Evolutionary conservation across 192 early-diverging fungal genomes (phyloP).

Genomic region (Dissophora ornata): DNA sequence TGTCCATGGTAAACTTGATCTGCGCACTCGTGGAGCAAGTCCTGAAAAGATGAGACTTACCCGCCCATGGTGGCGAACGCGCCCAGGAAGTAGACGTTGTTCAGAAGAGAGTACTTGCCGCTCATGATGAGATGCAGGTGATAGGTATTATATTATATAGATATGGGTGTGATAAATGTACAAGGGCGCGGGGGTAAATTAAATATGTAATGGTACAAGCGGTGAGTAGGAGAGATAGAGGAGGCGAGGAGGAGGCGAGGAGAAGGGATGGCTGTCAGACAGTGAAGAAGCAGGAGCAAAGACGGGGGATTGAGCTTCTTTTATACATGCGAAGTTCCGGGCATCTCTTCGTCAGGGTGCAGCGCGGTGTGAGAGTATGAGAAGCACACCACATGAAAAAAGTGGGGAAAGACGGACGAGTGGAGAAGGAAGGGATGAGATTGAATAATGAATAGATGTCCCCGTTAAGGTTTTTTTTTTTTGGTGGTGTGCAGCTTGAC

Average conservation of each 20-base stretch:
- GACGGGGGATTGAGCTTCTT: not conserved
- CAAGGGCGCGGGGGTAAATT: not conserved
- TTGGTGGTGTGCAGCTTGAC: no score
- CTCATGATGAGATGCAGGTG: not conserved
- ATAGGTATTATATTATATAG: slow-evolving; percentile 18
- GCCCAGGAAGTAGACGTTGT: slow-evolving; percentile 56
- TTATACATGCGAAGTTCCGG: no score
- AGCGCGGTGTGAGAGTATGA: no score
- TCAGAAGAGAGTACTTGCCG: slow-evolving; percentile 35
- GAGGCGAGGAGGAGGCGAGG: not conserved
- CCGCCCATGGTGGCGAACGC: slow-evolving; percentile 63
- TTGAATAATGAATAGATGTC: slow-evolving; percentile 1
- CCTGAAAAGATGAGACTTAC: no score
- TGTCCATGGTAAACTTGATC: no score
- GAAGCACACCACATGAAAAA: no score
- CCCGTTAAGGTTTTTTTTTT: slow-evolving; percentile 11
- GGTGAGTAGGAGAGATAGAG: not conserved
- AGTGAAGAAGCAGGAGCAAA: slow-evolving; percentile 12
- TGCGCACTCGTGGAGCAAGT: no score
- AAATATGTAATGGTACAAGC: slow-evolving; percentile 3
- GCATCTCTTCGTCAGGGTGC: no score
- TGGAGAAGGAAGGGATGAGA: not conserved
- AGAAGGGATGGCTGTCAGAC: slow-evolving; percentile 24
- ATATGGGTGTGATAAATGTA: not conserved
- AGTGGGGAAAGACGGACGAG: not conserved